A percentile compares a stretch with the other conserved stretches of the same genome.
These are phyloP conservation scores for Encephalitozoon intestinalis DNA, from an alignment of 371 early-diverging fungal species.

Conservation along the genomic window DNA sequence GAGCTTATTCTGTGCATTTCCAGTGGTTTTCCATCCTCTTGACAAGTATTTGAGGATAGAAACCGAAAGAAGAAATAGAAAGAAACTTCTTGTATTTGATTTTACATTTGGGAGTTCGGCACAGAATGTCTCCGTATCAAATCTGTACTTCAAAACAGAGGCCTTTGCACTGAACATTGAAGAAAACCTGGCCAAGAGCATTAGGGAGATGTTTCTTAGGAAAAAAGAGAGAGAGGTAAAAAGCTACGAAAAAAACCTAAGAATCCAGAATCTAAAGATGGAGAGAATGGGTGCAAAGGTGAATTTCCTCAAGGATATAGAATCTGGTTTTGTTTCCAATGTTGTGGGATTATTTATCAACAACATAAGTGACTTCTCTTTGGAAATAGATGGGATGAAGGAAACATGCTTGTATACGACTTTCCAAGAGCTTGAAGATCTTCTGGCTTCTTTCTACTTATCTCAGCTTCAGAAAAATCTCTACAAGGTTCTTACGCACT, in stretches of 20 bases:
- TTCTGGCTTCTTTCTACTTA: not conserved
- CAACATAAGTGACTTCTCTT: not conserved
- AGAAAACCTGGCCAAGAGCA: not conserved
- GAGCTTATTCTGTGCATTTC: not conserved
- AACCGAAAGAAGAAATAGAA: not conserved
- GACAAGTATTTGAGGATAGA: not conserved
- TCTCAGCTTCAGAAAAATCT: not conserved
- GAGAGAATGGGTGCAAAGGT: not conserved
- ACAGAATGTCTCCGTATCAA: not conserved
- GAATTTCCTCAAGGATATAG: not conserved
- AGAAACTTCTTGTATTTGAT: not conserved
- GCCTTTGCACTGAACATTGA: conserved; percentile 7
- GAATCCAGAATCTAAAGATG: not conserved
- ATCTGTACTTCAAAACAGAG: not conserved
- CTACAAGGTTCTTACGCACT: not conserved
- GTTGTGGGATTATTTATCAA: not conserved
- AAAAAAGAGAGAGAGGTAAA: not conserved
- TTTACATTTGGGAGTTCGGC: not conserved
- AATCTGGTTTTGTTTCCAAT: not conserved
- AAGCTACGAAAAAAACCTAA: not conserved
- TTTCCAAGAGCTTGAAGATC: not conserved
- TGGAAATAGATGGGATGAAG: not conserved
- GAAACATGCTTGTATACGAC: not conserved
- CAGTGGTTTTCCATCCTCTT: not conserved
- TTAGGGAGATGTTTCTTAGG: not conserved